Percentiles rank a stretch among this genome's conserved stretches.
These are phyloP conservation scores for Rhynchosporium agropyri DNA, from an alignment of 2,329 filamentous ascomycete species.

Conservation along the genomic window DNA sequence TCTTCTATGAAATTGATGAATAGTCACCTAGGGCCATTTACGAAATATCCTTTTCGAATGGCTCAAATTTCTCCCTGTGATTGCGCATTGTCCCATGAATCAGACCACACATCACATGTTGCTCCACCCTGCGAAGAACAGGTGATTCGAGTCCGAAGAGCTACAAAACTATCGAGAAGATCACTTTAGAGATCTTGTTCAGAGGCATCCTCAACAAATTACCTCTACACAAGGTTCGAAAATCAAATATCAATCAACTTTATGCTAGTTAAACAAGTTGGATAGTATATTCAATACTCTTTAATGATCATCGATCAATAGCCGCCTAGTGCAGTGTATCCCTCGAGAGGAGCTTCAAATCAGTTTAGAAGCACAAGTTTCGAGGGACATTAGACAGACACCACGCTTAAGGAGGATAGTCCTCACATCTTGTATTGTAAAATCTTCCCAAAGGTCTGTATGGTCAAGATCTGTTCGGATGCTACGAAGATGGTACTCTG, in stretches of 20 bases:
- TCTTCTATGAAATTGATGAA: no score
- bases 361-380: conserved; percentile 56
- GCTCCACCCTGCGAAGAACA: neutral
- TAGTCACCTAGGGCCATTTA: no score
- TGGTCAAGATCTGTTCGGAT: conserved; percentile 29
- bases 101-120: conserved; percentile 14
- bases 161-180: neutral
- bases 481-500: conserved; percentile 35
- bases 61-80: no score
- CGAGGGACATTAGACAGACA: conserved; percentile 55
- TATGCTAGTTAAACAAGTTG: neutral
- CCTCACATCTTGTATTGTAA: conserved; percentile 61
- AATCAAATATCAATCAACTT: neutral
- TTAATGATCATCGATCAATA: neutral
- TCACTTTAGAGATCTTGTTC: neutral
- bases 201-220: neutral
- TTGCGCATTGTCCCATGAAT: conserved; percentile 2
- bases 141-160: neutral
- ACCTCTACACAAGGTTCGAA: neutral
- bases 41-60: no score
- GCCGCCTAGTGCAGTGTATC: conserved; percentile 27
- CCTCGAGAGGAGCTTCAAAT: conserved; percentile 33
- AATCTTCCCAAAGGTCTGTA: conserved; percentile 79
- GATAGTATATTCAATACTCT: neutral
- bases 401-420: conserved; percentile 42